These are phyloP conservation scores for Penicillium sp. DNA, from an alignment of 2,329 filamentous ascomycete genomes.

Conservation along the genomic window DNA sequence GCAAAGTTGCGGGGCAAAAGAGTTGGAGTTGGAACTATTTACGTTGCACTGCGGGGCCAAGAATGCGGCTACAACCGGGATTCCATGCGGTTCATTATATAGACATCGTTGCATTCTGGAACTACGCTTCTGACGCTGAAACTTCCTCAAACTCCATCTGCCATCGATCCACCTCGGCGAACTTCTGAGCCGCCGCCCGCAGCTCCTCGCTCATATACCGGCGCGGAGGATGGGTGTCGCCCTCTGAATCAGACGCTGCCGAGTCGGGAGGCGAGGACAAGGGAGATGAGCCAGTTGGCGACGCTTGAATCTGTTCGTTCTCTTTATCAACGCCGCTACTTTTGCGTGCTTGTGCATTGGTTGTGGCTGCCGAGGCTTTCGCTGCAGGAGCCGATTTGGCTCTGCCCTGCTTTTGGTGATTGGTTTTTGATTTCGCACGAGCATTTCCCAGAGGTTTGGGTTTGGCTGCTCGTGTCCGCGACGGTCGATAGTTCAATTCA, in stretches of 20 bases:
- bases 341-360: constrained; percentile 12
- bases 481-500: constrained; percentile 31
- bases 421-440: constrained; percentile 12
- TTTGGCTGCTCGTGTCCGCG: constrained; percentile 18
- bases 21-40: constrained; percentile 2
- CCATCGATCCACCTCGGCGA: constrained; percentile 41
- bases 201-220: constrained; percentile 35
- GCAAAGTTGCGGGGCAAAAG: constrained; percentile 6
- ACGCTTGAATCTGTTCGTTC: constrained; percentile 26
- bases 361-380: constrained; percentile 6
- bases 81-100: not conserved
- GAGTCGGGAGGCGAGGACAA: constrained; percentile 32
- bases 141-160: constrained; percentile 43
- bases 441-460: constrained; percentile 18
- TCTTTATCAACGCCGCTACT: constrained; percentile 26
- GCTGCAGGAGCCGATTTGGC: too few relatives aligned
- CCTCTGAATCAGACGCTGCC: constrained; percentile 26
- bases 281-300: constrained; percentile 31
- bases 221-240: constrained; percentile 7
- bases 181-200: constrained; percentile 33
- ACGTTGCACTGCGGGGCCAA: constrained; percentile 15
- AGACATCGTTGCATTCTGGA: not conserved
- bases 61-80: constrained; percentile 6
- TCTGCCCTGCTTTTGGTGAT: constrained; percentile 12
- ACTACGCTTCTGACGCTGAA: constrained; percentile 21